Conservation (phyloP, 2,329 filamentous ascomycete species). For the Tolypocladium tundrense region DNA sequence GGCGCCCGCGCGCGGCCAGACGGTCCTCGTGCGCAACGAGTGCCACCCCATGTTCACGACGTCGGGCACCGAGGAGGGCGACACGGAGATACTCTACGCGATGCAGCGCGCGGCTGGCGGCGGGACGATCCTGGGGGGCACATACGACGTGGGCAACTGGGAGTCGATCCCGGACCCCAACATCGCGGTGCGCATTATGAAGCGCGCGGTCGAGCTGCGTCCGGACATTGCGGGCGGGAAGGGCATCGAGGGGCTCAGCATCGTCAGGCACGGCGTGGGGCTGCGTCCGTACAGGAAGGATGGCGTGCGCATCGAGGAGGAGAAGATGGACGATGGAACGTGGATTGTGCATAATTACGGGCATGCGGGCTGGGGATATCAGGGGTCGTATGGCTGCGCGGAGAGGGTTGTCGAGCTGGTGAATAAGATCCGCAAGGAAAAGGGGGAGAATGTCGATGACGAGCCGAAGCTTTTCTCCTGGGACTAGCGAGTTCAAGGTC, state of each 20-base stretch:
- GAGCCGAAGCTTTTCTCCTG: conserved; percentile 20
- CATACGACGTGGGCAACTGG: conserved; percentile 71
- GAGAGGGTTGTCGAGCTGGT: conserved; percentile 57
- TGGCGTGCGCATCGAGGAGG: conserved; percentile 63
- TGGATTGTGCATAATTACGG: conserved; percentile 75
- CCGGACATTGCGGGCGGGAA: conserved; percentile 54
- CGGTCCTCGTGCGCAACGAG: conserved; percentile 74
- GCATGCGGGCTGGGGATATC: conserved; percentile 69
- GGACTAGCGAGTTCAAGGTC: not conserved
- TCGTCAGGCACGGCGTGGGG: conserved; percentile 76
- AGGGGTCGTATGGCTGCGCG: conserved; percentile 60
- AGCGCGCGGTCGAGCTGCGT: conserved; percentile 54
- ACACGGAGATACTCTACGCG: conserved; percentile 64
- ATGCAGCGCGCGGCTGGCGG: conserved; percentile 76
- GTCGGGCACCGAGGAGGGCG: conserved; percentile 64
- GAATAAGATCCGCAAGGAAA: conserved; percentile 38
- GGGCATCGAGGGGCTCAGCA: conserved; percentile 61
- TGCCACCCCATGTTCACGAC: conserved; percentile 57
- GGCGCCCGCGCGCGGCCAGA: conserved; percentile 70
- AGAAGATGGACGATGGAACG: conserved; percentile 37
- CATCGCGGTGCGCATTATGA: conserved; percentile 76
- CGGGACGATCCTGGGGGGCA: conserved; percentile 79
- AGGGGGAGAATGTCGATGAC: conserved; percentile 15
- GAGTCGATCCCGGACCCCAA: conserved; percentile 69
- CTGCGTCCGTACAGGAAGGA: conserved; percentile 64